Evolutionary conservation across 352 stramenopile genomes (phyloP).

Genomic region (Globisporangium emineosum): DNA sequence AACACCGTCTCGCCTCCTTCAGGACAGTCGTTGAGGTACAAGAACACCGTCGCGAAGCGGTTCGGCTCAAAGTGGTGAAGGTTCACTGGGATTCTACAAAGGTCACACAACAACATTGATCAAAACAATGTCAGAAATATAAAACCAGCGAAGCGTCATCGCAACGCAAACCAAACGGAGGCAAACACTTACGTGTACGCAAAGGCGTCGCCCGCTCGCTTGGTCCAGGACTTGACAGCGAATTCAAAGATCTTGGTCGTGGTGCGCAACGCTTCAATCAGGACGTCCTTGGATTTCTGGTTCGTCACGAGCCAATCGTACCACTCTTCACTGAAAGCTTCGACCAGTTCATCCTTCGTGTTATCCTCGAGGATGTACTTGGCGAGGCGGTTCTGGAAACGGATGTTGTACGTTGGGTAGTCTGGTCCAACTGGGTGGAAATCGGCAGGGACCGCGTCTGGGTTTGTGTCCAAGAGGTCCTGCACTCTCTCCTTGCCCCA

Average conservation of each 20-base stretch:
- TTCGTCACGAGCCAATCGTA: conserved; percentile 50
- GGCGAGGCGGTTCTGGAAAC: conserved; percentile 54
- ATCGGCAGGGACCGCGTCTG: conserved; percentile 25
- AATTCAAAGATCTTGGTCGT: conserved; percentile 41
- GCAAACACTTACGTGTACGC: conserved; percentile 29
- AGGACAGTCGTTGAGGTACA: conserved; percentile 93
- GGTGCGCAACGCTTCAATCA: conserved; percentile 41
- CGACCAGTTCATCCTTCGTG: conserved; percentile 32
- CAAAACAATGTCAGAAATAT: neutral
- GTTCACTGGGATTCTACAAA: conserved; percentile 34
- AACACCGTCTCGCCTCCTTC: conserved; percentile 95
- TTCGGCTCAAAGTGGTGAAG: conserved; percentile 81
- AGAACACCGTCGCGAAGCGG: conserved; percentile 92
- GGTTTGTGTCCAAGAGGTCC: conserved; percentile 37
- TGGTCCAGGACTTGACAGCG: conserved; percentile 43
- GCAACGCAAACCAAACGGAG: no score
- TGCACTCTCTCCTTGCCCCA: conserved; percentile 67
- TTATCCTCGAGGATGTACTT: conserved; percentile 51
- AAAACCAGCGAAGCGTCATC: no score
- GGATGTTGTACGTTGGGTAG: conserved; percentile 58
- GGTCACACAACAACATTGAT: neutral
- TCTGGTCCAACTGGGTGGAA: conserved; percentile 37
- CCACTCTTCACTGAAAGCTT: conserved; percentile 38
- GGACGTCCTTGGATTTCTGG: conserved; percentile 41
- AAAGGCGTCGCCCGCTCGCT: conserved; percentile 42